A percentile compares a stretch with the other conserved stretches of the same genome.
phyloP scores from a whole-genome alignment of 2,329 filamentous ascomycete genomes.

The Cladophialophora psammophila region DNA sequence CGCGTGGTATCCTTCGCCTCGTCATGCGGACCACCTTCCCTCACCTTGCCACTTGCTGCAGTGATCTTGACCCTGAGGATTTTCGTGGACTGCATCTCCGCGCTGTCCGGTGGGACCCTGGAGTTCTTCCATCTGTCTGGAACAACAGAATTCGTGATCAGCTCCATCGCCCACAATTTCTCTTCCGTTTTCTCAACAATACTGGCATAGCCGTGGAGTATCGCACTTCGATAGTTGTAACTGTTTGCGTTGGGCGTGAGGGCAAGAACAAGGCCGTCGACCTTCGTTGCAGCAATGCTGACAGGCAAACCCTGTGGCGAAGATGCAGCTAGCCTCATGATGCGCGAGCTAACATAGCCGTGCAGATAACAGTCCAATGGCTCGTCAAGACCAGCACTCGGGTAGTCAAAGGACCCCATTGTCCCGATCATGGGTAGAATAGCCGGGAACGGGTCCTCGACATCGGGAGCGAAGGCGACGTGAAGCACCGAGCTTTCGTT shows the following conservation, averaged over 20 bases:
- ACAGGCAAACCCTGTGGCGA: slow-evolving; percentile 69
- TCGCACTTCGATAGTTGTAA: slow-evolving; percentile 84
- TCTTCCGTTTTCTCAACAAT: slow-evolving; percentile 72
- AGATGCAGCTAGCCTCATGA: slow-evolving; percentile 70
- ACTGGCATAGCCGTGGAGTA: slow-evolving; percentile 76
- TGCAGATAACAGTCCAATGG: slow-evolving; percentile 81
- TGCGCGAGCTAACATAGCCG: slow-evolving; percentile 79
- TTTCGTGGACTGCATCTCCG: slow-evolving; percentile 77
- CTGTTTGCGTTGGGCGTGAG: slow-evolving; percentile 81
- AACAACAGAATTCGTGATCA: slow-evolving; percentile 78
- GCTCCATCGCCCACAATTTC: slow-evolving; percentile 77
- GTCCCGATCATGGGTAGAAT: slow-evolving; percentile 86
- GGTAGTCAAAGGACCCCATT: slow-evolving; percentile 74
- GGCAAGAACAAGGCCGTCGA: slow-evolving; percentile 81
- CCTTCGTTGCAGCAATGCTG: slow-evolving; percentile 73
- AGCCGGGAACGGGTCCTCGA: slow-evolving; percentile 73
- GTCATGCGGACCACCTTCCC: slow-evolving; percentile 70
- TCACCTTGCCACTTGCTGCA: slow-evolving; percentile 77
- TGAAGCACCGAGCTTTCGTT: slow-evolving; percentile 78
- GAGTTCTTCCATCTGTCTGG: slow-evolving; percentile 72
- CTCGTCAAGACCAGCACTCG: slow-evolving; percentile 67
- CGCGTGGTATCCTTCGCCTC: slow-evolving; percentile 63
- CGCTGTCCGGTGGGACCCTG: slow-evolving; percentile 72
- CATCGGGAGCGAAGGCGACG: slow-evolving; percentile 74
- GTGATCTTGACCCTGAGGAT: slow-evolving; percentile 73